Base-by-base conservation (phyloP, 1,139 yeast species). In the Saccharomycopsis phalli region DNA sequence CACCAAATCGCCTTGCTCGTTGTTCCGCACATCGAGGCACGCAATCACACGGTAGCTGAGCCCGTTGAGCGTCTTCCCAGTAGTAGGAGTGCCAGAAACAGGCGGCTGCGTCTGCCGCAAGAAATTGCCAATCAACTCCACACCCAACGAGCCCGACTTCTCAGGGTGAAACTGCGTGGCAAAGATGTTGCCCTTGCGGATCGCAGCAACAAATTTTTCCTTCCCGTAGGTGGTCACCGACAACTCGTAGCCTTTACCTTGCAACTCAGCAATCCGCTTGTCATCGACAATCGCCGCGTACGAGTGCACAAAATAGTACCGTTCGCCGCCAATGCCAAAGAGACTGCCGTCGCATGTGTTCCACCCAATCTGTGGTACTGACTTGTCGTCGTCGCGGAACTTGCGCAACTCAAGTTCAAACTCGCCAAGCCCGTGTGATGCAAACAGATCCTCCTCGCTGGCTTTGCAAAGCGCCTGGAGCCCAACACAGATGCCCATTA, bases 161-260 rank as follows among this genome's bases (percentile, higher is more conserved):
- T 91, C 98, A 4, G 98, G 98, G 60, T 91, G 98, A 61, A 91
- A 91, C 60, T 91, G 98, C 1, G 97, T 91, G 34, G 96, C 95
- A 60, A 91, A 83, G 17, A 88, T 67, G 49, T 86, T 87, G 45
- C 70, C 82, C 53, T 70, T 79, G 19, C 78, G 63, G 22, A 86
- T 59, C 0, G 96, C 93, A n/a, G 97, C 94, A 44, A 91, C 64
- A 52, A 87, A 91, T 40, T 63, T 68, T 58, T 91, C 93, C 19
- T 76, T 66, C 1, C 94, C 95, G 58, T 91, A 91, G 41, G 63
- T 67, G 1, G 93, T 72, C 37, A 71, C 63, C 1, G 88, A 87
- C 45, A 81, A 68, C 36, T 75, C 74, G 95, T 96, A 91, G 10
- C 95, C 95, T 31, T 59, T 51, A 20, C 40, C 38, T 31, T 52